Base-by-base conservation (phyloP, 2,329 filamentous ascomycete genomes). In the Sclerotinia trifoliorum region DNA sequence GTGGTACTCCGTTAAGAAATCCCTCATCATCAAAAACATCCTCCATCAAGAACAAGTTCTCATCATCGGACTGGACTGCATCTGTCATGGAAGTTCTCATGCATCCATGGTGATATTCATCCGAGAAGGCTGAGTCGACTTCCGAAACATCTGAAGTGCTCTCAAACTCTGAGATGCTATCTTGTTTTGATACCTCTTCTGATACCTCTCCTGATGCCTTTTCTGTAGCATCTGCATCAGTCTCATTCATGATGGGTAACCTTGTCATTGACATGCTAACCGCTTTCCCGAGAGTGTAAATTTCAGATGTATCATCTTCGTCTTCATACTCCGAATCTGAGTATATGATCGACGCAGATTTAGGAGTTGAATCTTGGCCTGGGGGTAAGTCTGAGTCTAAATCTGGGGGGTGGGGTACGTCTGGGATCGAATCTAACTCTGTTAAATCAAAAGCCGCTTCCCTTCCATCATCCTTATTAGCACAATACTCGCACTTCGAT, bases 351-450 rank as follows among this genome's bases (percentile, higher is more conserved):
- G n/a, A n/a, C n/a, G n/a, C n/a, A n/a, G n/a, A n/a, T n/a, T n/a
- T n/a, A 1, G 35, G 2, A 1, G 2, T 2, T 8, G 10, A 39
- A 3, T 42, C 13, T 42, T 1, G 11, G 0, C 15, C 0, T 42
- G 39, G 39, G 39, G 5, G 4, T 35, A 5, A 35, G 5, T 35
- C 32, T 35, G 7, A 35, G 4, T 35, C 7, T 39, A 39, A 39
- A 11, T 39, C 3, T 11, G 35, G 6, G 1, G 35, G 10, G 3
- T 10, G 13, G 2, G 10, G 10, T 42, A 42, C 3, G 4, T 15
- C 13, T 42, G 11, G 39, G 39, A 13, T 15, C 4, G 11, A 1
- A 42, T 13, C 13, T 42, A 35, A 42, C 32, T 24, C 32, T 17
- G 6, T 21, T 21, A 11, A 39, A 35, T 8, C 1, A 26, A n/a